Percentiles rank a stretch among this genome's conserved stretches.
phyloP scores from a whole-genome alignment of 305 asterid species.

The Plantago coronopus region DNA sequence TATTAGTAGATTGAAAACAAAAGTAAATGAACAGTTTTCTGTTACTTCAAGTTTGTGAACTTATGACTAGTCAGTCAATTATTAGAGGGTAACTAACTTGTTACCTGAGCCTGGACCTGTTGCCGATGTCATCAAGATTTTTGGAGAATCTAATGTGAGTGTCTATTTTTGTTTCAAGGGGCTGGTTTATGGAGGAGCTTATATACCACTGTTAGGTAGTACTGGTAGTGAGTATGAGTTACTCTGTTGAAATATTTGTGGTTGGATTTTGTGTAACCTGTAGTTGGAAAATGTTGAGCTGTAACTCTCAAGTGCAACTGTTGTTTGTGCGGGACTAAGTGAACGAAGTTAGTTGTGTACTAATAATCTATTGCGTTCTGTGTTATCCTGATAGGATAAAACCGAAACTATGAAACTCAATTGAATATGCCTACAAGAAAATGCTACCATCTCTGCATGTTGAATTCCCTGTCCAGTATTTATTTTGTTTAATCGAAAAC shows the following conservation, averaged over 20 bases:
- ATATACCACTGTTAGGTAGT: no score
- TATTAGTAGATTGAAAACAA: not conserved
- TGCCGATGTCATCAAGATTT: not conserved
- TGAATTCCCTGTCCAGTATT: not conserved
- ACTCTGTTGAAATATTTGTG: not conserved
- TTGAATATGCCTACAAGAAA: not conserved
- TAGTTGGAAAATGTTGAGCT: not conserved
- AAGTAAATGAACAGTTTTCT: not conserved
- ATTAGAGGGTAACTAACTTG: not conserved
- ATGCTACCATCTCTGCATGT: not conserved
- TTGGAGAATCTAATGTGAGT: not conserved
- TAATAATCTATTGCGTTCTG: not conserved
- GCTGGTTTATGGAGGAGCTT: not conserved
- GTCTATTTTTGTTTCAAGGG: not conserved
- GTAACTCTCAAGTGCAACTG: not conserved
- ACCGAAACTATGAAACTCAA: not conserved
- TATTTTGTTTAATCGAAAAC: no score
- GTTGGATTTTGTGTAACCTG: not conserved
- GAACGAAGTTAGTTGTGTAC: not conserved
- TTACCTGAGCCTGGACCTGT: not conserved
- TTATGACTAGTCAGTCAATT: conserved; percentile 7
- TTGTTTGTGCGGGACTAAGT: not conserved
- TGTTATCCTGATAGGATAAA: not conserved
- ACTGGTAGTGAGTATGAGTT: no score
- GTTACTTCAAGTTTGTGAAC: conserved; percentile 17